Percentiles rank a stretch among this genome's conserved stretches.
phyloP scores from a whole-genome alignment of 108 stramenopile genomes.

The Aurantiochytrium sp. region DNA sequence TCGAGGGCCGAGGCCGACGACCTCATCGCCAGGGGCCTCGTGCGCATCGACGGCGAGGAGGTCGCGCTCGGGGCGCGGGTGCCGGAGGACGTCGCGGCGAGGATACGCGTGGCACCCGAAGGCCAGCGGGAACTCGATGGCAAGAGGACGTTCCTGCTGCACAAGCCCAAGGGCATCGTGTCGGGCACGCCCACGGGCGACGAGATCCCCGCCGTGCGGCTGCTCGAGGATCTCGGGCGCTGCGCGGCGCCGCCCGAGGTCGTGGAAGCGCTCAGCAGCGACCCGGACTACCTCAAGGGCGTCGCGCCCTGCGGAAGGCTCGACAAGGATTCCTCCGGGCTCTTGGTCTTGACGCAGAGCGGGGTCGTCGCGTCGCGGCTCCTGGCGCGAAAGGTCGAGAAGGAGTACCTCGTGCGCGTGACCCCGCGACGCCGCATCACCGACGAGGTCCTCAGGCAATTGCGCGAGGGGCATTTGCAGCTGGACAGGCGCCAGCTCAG shows the following conservation, averaged over 20 bases:
- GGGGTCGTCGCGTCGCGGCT: background rate
- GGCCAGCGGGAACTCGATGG: background rate
- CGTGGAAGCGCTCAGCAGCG: background rate
- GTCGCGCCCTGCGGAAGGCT: background rate
- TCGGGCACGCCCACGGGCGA: background rate
- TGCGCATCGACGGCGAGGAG: background rate
- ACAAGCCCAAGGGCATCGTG: background rate
- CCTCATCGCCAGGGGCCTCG: background rate
- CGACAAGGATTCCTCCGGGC: background rate
- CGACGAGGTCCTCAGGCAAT: background rate
- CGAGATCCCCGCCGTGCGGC: slow-evolving; percentile 1
- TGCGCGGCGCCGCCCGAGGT: background rate
- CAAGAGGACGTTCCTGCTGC: background rate
- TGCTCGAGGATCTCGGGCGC: background rate
- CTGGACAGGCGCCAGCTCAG: background rate
- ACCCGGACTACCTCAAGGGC: background rate
- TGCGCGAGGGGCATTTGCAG: background rate
- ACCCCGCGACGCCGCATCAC: background rate
- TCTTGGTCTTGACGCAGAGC: background rate
- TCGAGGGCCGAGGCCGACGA: background rate
- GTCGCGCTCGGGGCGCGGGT: background rate
- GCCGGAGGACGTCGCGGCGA: background rate
- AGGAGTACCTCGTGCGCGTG: background rate
- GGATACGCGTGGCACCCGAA: background rate
- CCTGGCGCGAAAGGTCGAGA: background rate